Percentiles rank a stretch among this genome's conserved stretches.
phyloP scores from a whole-genome alignment of 805 yeast species.

The Lipomyces yamadae region DNA sequence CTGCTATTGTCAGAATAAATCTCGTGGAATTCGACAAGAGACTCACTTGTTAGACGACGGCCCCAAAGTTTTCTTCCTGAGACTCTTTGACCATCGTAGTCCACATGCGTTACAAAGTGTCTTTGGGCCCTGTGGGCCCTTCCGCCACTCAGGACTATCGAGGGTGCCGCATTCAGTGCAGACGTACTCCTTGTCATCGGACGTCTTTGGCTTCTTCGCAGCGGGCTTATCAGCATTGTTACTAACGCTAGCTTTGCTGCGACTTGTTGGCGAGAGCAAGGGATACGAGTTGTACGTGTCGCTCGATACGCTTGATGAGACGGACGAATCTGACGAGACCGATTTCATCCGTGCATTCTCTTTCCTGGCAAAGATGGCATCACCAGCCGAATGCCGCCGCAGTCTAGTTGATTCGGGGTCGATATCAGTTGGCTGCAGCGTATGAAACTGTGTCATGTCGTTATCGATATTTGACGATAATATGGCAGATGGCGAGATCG shows the following conservation, averaged over 20 bases:
- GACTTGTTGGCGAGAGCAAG: background rate
- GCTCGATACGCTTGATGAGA: background rate
- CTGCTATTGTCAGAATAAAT: background rate
- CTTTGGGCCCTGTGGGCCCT: conserved; percentile 82
- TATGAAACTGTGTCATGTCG: background rate
- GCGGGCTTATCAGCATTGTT: background rate
- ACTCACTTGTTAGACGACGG: background rate
- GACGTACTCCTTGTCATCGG: conserved; percentile 37
- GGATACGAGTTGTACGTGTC: background rate
- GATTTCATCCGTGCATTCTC: conserved; percentile 7
- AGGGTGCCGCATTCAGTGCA: conserved; percentile 75
- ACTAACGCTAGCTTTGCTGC: background rate
- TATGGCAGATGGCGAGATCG: conserved; percentile 2
- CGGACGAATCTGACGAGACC: conserved; percentile 1
- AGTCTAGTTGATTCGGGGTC: background rate
- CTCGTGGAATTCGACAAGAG: background rate
- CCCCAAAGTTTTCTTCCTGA: conserved; percentile 37
- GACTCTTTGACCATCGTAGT: conserved; percentile 53
- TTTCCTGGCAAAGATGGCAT: background rate
- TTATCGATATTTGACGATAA: conserved; percentile 2
- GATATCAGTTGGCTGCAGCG: background rate
- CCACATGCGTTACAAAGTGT: conserved; percentile 95
- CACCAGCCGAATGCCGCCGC: conserved; percentile 15
- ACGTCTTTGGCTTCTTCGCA: conserved; percentile 22
- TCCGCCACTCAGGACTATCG: conserved; percentile 91